These are phyloP conservation scores for Verruconis gallopava DNA, from an alignment of 2,329 filamentous ascomycete species.

Conservation along the genomic window DNA sequence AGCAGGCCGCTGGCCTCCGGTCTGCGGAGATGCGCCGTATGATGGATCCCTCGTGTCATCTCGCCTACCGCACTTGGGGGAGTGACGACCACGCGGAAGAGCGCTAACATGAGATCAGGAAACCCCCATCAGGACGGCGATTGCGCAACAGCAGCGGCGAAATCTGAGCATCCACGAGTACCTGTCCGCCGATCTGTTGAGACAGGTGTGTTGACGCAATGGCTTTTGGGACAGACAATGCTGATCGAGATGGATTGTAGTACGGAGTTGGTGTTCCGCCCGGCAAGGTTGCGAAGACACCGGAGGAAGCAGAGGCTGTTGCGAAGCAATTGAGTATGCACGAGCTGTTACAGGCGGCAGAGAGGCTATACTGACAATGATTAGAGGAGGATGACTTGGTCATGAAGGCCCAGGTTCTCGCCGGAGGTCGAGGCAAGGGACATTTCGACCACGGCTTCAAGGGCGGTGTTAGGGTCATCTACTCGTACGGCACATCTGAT, in stretches of 20 bases:
- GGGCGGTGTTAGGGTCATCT: slow-evolving; percentile 96
- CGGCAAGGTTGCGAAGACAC: slow-evolving; percentile 70
- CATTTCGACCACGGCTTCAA: slow-evolving; percentile 97
- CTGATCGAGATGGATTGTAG: slow-evolving; percentile 37
- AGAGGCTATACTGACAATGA: slow-evolving; percentile 13
- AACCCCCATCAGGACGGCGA: slow-evolving; percentile 39
- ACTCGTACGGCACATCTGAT: slow-evolving; percentile 50
- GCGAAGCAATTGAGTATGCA: slow-evolving; percentile 70
- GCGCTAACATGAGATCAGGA: slow-evolving; percentile 30
- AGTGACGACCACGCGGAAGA: too few relatives aligned
- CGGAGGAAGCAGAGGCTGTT: slow-evolving; percentile 80
- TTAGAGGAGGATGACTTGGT: slow-evolving; percentile 81
- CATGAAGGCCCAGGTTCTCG: slow-evolving; percentile 98
- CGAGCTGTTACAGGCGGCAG: neutral
- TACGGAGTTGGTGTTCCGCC: slow-evolving; percentile 92
- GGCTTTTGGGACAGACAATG: slow-evolving; percentile 12
- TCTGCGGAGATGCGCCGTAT: slow-evolving; percentile 38
- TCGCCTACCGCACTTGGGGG: too few relatives aligned
- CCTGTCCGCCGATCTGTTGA: slow-evolving; percentile 83
- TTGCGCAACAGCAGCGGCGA: slow-evolving; percentile 56
- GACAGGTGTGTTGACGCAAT: slow-evolving; percentile 34
- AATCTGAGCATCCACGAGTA: slow-evolving; percentile 97
- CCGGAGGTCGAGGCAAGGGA: slow-evolving; percentile 94
- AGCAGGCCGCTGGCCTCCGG: slow-evolving; percentile 69
- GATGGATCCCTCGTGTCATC: too few relatives aligned